These are phyloP conservation scores for Hygrophorus russula DNA, from an alignment of 768 basidiomycete genomes.

Conservation along the genomic window DNA sequence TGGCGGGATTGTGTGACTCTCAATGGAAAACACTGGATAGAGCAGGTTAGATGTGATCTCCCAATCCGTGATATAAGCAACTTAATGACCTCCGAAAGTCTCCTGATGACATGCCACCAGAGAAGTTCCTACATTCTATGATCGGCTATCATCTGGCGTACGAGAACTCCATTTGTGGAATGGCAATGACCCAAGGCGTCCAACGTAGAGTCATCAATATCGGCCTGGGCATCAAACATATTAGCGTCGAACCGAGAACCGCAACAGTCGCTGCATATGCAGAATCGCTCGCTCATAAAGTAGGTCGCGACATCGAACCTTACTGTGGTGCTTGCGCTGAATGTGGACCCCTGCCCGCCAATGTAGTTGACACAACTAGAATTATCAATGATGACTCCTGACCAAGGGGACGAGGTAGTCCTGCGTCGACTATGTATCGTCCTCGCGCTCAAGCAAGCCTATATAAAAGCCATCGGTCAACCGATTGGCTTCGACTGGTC, in stretches of 20 bases:
- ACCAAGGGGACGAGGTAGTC: conserved; percentile 48
- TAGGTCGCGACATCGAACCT: conserved; percentile 19
- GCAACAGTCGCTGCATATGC: conserved; percentile 52
- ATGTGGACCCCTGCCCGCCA: not conserved
- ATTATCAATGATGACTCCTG: conserved; percentile 37
- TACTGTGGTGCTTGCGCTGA: not conserved
- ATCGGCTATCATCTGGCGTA: conserved; percentile 71
- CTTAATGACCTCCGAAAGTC: conserved; percentile 21
- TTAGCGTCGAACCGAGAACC: conserved; percentile 50
- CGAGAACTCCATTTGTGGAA: conserved; percentile 63
- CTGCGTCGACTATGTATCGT: conserved; percentile 70
- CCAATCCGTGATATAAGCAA: not conserved
- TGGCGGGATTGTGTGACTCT: conserved; percentile 56
- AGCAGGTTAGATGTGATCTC: conserved; percentile 37
- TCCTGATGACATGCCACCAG: conserved; percentile 49
- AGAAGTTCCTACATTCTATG: conserved; percentile 58
- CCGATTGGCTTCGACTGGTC: conserved; percentile 72
- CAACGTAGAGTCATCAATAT: conserved; percentile 71
- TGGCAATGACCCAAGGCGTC: conserved; percentile 76
- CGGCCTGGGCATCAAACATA: conserved; percentile 67
- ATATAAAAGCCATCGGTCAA: conserved; percentile 78
- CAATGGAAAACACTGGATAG: conserved; percentile 74
- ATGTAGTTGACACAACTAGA: conserved; percentile 31
- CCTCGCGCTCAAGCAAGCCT: conserved; percentile 70
- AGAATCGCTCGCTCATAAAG: conserved; percentile 70